Evolutionary conservation across 2,329 filamentous ascomycete genomes (phyloP), one percentile per base, ranked within the genome.

Genomic region (Ceratocystis colombiana): DNA sequence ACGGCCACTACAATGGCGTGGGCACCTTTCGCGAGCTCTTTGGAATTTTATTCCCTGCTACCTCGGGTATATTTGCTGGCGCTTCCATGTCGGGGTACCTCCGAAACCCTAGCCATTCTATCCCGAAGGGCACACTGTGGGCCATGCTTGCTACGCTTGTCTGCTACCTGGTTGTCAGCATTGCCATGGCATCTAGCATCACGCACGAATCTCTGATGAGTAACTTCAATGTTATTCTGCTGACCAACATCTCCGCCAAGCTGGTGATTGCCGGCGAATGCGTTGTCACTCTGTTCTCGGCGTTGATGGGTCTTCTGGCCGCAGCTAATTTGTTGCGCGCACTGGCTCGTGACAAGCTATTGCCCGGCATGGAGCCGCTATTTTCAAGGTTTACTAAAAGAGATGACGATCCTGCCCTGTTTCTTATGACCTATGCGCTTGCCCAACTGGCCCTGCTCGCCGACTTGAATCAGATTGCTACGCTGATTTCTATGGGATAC

Each of bases 71-170:
- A 69, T 82, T 84, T 73, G 81, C 84, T 68, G 91, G 91, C 20
- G 90, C 90, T 5, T 93, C 89, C 70, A 95, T 96, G 90, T 95
- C 90, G 6, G 90, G 90, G 20, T 90, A 96, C 73, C 75, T 96
- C 62, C 88, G 83, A 69, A 87, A 90, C 69, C 90, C 90, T 0
- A 93, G 89, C 78, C 89, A 86, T 73, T 84, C 89, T 0, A 96
- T 96, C 64, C 90, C 90, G 0, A 87, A 84, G 69, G 90, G 90
- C n/a, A 95, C 90, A 0, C 76, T 95, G 0, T 88, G 85, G 76
- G 89, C 89, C 2, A 84, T 93, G 73, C 77, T 83, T 10, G 81
- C 90, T 28, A 96, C 90, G 0, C 89, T 95, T 70, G 73, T 88
- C 65, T 80, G 87, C 5, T 96, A 96, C 73, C 77, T 88, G 6